These are phyloP conservation scores for Metschnikowia similis DNA, from an alignment of 805 yeast species.

Conservation along the genomic window DNA sequence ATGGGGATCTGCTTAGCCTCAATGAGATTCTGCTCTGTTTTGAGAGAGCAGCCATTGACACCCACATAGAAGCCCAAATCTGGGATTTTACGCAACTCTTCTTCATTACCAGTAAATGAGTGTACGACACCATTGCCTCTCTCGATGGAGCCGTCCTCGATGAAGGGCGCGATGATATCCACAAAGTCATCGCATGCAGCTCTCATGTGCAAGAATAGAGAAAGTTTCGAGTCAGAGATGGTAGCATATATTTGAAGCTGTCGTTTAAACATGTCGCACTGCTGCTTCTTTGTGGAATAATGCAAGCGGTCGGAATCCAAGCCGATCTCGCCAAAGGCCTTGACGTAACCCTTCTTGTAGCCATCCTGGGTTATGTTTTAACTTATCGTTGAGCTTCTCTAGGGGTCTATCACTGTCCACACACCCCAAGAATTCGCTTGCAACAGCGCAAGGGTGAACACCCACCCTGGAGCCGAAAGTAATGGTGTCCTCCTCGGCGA, in stretches of 20 bases:
- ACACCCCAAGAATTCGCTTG: conserved; percentile 33
- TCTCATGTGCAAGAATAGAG: conserved; percentile 88
- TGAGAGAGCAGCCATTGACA: conserved; percentile 89
- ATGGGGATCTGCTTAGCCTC: conserved; percentile 68
- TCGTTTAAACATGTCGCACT: conserved; percentile 57
- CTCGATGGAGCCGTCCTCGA: conserved; percentile 38
- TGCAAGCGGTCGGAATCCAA: conserved; percentile 88
- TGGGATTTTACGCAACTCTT: conserved; percentile 58
- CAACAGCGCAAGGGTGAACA: conserved; percentile 90
- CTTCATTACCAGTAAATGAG: conserved; percentile 81
- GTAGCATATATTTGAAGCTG: conserved; percentile 63
- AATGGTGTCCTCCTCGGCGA: background rate
- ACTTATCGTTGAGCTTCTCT: conserved; percentile 36
- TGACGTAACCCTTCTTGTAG: conserved; percentile 47
- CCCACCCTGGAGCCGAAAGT: conserved; percentile 70
- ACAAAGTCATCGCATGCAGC: conserved; percentile 79
- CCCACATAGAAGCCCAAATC: conserved; percentile 67
- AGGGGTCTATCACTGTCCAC: conserved; percentile 34
- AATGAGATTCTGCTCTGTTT: conserved; percentile 65
- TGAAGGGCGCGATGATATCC: conserved; percentile 56
- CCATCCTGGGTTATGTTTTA: conserved; percentile 50
- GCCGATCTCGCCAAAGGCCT: conserved; percentile 94
- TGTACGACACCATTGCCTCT: conserved; percentile 79
- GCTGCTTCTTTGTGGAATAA: conserved; percentile 66
- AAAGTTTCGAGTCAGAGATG: conserved; percentile 48